Evolutionary conservation across 2,329 filamentous ascomycete genomes (phyloP).

Genomic region (Xylariaceae sp.): DNA sequence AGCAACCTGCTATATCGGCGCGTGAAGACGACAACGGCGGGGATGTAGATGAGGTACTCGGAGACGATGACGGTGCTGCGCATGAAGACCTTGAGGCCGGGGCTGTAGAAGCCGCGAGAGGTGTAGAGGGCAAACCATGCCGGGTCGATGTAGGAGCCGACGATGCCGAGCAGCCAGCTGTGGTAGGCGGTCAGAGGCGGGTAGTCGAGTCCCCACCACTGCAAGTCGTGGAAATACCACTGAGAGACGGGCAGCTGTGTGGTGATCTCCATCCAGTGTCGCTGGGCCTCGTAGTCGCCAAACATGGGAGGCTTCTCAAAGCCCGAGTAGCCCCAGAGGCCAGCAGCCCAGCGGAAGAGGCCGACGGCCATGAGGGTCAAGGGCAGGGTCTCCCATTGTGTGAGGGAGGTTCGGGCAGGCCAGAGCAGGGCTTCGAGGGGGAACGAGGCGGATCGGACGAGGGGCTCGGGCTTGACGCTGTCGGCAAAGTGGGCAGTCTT

Average conservation of each 20-base stretch:
- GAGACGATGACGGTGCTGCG: constrained; percentile 85
- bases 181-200: constrained; percentile 97
- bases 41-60: constrained; percentile 87
- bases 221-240: constrained; percentile 96
- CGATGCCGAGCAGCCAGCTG: constrained; percentile 88
- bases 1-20: constrained; percentile 75
- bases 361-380: constrained; percentile 86
- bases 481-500: constrained; percentile 44
- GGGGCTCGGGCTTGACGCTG: constrained; percentile 40
- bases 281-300: constrained; percentile 95
- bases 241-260: constrained; percentile 83
- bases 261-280: constrained; percentile 99
- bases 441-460: constrained; percentile 68
- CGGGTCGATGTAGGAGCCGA: constrained; percentile 76
- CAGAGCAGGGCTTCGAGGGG: constrained; percentile 92
- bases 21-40: constrained; percentile 80
- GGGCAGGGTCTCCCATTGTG: constrained; percentile 90
- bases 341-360: constrained; percentile 88
- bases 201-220: constrained; percentile 98
- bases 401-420: constrained; percentile 78
- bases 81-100: constrained; percentile 89
- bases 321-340: constrained; percentile 92
- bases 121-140: constrained; percentile 83
- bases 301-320: constrained; percentile 83
- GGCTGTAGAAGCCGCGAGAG: constrained; percentile 79